Base-by-base conservation (phyloP, 177 flowering plant species). In the Vitis hybrid region DNA sequence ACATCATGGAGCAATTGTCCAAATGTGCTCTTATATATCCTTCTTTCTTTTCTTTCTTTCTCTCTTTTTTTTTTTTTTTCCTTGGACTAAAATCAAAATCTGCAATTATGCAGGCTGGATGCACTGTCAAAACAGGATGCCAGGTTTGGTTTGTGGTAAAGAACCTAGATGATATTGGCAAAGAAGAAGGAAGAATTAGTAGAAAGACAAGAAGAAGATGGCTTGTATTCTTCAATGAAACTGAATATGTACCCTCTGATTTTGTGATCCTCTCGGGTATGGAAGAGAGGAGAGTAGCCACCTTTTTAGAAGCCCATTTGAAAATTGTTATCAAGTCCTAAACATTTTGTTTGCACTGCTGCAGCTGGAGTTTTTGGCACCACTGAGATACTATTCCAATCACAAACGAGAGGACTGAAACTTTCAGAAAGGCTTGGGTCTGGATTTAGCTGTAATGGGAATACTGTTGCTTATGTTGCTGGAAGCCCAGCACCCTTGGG, bases 341-440 rank as follows among this genome's bases (percentile, higher is more conserved):
- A 3, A 11, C 21, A 14, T 14, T 14, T 63, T 11, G 2, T 35
- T 65, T n/a, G 2, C 61, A 30, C 49, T 8, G 41, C 54, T n/a
- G 66, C 76, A 87, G 89, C 84, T 70, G 89, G 89, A 68, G 91
- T 86, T 54, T 78, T 87, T 58, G 91, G 91, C n/a, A 87, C 89
- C 5, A 50, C 80, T 14, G 66, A 84, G 60, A 82, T 87, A 67
- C 76, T 87, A n/a, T 84, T 83, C 46, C 85, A 79, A 57, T 85
- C 89, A 3, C 73, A 73, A 74, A 74, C 70, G 79, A 84, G 89
- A 77, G 91, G 91, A 74, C 61, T 87, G 63, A 70, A 59, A 64
- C 75, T 84, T 46, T 85, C 87, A 50, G 81, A 80, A 50, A 80
- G 64, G 58, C 88, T 87, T 73, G 88, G 91, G 11, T 79, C 67